Evolutionary conservation across 2,329 filamentous ascomycete species (phyloP), one percentile per base, ranked within the genome.

Genomic region (Paradendryphiella salina): DNA sequence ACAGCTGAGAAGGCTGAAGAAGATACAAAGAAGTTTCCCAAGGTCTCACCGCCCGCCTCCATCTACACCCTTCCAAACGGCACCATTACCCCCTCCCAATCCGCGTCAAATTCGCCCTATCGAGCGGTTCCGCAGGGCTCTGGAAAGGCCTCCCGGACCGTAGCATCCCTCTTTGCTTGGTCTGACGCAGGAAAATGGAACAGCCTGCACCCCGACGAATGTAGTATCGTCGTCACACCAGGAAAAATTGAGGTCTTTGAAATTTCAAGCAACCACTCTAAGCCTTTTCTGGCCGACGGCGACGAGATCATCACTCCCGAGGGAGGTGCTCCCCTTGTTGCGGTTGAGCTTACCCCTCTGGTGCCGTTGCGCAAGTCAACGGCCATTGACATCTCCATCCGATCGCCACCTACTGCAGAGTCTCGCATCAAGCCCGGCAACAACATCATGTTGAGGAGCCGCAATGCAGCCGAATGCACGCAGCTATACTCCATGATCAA

Each of bases 281-380:
- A 73, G 33, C 68, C 62, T 46, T 72, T 67, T 61, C 60, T 71
- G 54, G 73, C 69, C 47, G 73, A 75, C 45, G 72, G 71, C 26
- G 74, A 73, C 17, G 72, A 72, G 35, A 75, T 67, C 48, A 71
- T 69, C 53, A 61, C 65, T 38, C 57, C 71, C 51, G 60, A 64
- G 57, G 57, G 60, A 55, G 63, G 66, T 58, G 76, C 77, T 48
- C 84, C 83, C 26, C 73, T 86, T 26, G 73, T 86, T 52, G 88
- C 87, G 5, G 82, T 96, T 28, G 90, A 96, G 66, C 83, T 99
- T 34, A 97, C 93, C 0, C 94, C 94, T 0, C 79, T 96, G 31
- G 93, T 97, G 6, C 88, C 92, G 60, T 85, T 97, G 54, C 85
- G 93, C 56, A 88, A 93, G 65, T 94, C 92, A 64, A 99, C 91